Evolutionary conservation across 192 early-diverging fungal genomes (phyloP), one percentile per base, ranked within the genome.

Genomic region (Podila clonocystis): DNA sequence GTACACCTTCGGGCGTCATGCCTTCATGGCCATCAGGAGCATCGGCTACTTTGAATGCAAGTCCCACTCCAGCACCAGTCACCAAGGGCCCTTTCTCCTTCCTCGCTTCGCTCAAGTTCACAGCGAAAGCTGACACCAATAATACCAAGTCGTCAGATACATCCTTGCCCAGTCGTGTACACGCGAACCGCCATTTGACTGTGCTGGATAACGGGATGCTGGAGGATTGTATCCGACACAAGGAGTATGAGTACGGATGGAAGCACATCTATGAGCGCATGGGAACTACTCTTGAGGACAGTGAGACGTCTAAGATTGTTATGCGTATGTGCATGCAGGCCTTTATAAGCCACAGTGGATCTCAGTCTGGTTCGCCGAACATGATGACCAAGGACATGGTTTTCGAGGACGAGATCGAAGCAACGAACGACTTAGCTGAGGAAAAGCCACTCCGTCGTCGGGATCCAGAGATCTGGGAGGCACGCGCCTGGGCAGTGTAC

Each of bases 191-290:
- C 24, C 77, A 80, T 22, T 31, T 80, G 17, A 80, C 71, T 8
- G 70, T 73, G 4, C 58, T 80, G 33, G 77, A 80, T 50, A 80
- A 80, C 29, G 63, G 30, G 41, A 80, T 80, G 77, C 12, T 80
- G 28, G 77, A 80, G 33, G 77, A 80, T 2, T 80, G 70, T 57
- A 73, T 80, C 13, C 61, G 22, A 31, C 71, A 80, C 49, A 73
- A 72, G 55, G 60, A 72, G 48, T 80, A 73, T 49, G 77, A 80
- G 48, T 80, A 69, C 41, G 77, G 77, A 3, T 80, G 77, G 77
- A 72, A 50, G 31, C 52, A 80, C 3, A 55, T 80, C 11, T 80
- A 80, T 28, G 77, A 80, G 61, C 67, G 67, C 8, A 80, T 80
- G 77, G 77, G 77, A 0, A 24, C 77, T 26, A 5, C 77, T 48